phyloP scores from a whole-genome alignment of 768 basidiomycete genomes.

The Naganishia friedmannii region DNA sequence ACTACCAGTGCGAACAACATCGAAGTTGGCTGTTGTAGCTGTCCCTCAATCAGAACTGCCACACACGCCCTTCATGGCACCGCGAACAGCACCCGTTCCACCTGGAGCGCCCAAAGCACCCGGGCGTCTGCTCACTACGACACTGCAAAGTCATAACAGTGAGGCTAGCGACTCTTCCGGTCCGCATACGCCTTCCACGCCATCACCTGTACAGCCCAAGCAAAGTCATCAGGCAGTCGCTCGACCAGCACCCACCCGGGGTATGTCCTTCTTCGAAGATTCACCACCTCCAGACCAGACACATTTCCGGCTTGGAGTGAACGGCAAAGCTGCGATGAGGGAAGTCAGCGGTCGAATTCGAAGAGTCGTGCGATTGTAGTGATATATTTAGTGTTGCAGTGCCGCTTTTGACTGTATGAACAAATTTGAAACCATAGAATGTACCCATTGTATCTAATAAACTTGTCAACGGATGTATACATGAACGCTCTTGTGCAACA shows the following conservation, averaged over 20 bases:
- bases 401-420: background rate
- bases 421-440: background rate
- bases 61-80: slow-evolving; percentile 17
- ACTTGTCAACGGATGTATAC: background rate
- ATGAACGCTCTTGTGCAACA: background rate
- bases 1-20: slow-evolving; percentile 4
- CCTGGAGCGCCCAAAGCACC: slow-evolving; percentile 18
- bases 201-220: background rate
- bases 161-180: background rate
- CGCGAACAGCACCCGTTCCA: slow-evolving; percentile 25
- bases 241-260: background rate
- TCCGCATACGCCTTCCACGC: slow-evolving; percentile 8
- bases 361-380: slow-evolving; percentile 6
- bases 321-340: slow-evolving; percentile 1
- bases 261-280: slow-evolving; percentile 18
- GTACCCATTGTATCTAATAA: slow-evolving; percentile 6
- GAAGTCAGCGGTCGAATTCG: slow-evolving; percentile 11
- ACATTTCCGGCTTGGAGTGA: slow-evolving; percentile 4
- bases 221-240: background rate
- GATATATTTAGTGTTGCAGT: background rate
- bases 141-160: too few species aligned
- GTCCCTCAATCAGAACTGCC: background rate
- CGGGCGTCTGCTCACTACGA: background rate
- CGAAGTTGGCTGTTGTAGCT: background rate
- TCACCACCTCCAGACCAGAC: slow-evolving; percentile 17